Base-by-base conservation (phyloP, 139 green algal species). In the Chlamydomonas schloesseri region DNA sequence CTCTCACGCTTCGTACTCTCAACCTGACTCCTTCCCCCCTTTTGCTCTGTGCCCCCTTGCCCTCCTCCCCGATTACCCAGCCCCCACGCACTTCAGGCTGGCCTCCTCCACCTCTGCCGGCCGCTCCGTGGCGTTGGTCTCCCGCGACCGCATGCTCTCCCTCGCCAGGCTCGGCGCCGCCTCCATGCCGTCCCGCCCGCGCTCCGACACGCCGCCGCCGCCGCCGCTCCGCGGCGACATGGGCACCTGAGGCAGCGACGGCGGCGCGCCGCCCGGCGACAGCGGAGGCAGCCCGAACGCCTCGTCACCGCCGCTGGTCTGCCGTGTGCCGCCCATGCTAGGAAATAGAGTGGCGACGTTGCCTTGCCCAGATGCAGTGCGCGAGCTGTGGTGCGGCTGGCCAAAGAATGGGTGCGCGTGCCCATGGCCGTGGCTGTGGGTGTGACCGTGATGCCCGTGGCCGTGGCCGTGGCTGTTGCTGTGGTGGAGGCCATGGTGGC, bases 151-250 rank as follows among this genome's bases (percentile, higher is more conserved):
- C 4, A 65, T 10, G 65, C 78, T 84, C 58, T 75, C 78, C 1
- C 78, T 64, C n/a, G 47, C 78, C 78, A 84, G 64, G 46, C 64
- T 75, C 33, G 78, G 64, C 13, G 78, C 64, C n/a, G 6, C 23
- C 46, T 46, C 65, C 15, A 69, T 33, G 62, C 62, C 28, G 26
- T 33, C 26, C 26, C 26, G 17, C 26, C 62, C 26, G 62, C 62
- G 24, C 62, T 42, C 15, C 65, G 15, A 37, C 13, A 23, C 64
- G 23, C 64, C 78, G 13, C 46, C 78, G 2, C 36, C 37, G 33
- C 77, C 77, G 29, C 75, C 75, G 15, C 24, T 60, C 26, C 36
- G 37, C 29, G 24, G 10, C 21, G 79, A 76, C 31, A 69, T 23
- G 21, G 34, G 6, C n/a, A 11, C 47, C 47, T 65, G 31, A 3